Evolutionary conservation across 345 rosid species (phyloP).

Genomic region (Euphorbia pulcherrima): DNA sequence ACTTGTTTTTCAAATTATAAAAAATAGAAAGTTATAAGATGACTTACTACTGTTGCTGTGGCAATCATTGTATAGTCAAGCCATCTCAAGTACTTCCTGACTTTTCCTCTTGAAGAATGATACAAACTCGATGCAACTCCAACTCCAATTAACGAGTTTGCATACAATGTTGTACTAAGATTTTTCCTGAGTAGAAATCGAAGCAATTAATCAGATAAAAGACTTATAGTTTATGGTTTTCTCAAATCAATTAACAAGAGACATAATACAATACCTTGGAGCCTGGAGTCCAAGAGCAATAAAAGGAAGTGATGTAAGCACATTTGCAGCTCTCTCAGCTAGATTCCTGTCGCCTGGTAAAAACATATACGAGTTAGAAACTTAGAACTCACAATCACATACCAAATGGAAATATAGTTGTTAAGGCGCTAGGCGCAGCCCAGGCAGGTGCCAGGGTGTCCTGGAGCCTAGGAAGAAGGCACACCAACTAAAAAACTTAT

Average conservation of each 20-base stretch:
- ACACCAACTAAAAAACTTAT: too few relatives aligned
- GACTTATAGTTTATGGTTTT: not conserved
- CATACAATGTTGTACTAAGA: slow-evolving; percentile 63
- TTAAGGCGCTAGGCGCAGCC: too few relatives aligned
- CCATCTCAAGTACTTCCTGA: slow-evolving; percentile 83
- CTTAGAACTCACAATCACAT: too few relatives aligned
- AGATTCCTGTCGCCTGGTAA: slow-evolving; percentile 61
- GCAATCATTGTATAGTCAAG: slow-evolving; percentile 92
- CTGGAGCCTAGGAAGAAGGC: too few relatives aligned
- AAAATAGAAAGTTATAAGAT: not conserved
- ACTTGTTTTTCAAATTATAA: not conserved
- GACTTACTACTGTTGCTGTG: slow-evolving; percentile 68
- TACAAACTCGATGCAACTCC: slow-evolving; percentile 84
- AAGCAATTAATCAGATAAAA: slow-evolving; percentile 8
- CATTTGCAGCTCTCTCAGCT: slow-evolving; percentile 72
- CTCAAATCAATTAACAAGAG: not conserved
- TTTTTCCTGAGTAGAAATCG: slow-evolving; percentile 51
- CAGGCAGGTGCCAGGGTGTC: too few relatives aligned
- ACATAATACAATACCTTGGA: slow-evolving; percentile 71
- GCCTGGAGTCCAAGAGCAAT: slow-evolving; percentile 76
- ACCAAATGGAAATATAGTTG: too few relatives aligned
- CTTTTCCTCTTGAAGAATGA: slow-evolving; percentile 79
- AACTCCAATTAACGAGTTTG: slow-evolving; percentile 91
- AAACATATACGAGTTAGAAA: slow-evolving; percentile 11
- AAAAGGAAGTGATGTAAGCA: slow-evolving; percentile 89